Evolutionary conservation across 2,329 filamentous ascomycete genomes (phyloP), one percentile per base, ranked within the genome.

Genomic region (Aureobasidium sp.): DNA sequence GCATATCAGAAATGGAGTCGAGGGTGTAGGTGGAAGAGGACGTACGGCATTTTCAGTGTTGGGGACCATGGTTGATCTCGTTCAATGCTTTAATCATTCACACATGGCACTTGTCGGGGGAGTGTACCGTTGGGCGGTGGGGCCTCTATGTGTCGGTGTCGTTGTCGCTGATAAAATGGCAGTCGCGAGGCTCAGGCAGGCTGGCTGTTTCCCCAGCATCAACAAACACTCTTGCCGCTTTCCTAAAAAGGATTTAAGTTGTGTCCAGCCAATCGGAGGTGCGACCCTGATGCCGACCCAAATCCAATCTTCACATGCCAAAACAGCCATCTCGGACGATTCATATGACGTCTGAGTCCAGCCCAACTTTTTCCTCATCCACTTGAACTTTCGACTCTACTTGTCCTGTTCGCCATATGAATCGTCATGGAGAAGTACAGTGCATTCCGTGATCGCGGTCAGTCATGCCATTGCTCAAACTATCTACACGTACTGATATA

Each of bases 371-470:
- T 57, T 59, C 25, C 51, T 27, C 53, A 10, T 16, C 21, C n/a
- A 34, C 16, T 13, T 51, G 21, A 11, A 3, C 13, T 11, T 5
- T 2, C 13, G 13, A 10, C 29, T 21, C 36, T 32, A 41, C 30
- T 13, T 29, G 36, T 42, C 36, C 37, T 48, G 41, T 39, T 34
- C 42, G 34, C 30, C 54, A 29, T 30, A 59, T 59, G 54, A 47
- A 53, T 49, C 5, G 39, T 32, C 47, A 97, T 97, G 92, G 92
- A 97, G 80, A 96, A 95, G 75, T 97, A 90, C 74, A 93, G 90
- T 62, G 91, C 96, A 74, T 97, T 90, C 71, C 87, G 92, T 69
- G 92, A 97, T 76, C 85, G 88, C 84, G 91, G 91, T 90, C 79
- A 66, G 72, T 16, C 45, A 41, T 37, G 50, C 64, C 39, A 57